phyloP scores from a whole-genome alignment of 1,284 basidiomycete species.

The Rhodotorula sp. region DNA sequence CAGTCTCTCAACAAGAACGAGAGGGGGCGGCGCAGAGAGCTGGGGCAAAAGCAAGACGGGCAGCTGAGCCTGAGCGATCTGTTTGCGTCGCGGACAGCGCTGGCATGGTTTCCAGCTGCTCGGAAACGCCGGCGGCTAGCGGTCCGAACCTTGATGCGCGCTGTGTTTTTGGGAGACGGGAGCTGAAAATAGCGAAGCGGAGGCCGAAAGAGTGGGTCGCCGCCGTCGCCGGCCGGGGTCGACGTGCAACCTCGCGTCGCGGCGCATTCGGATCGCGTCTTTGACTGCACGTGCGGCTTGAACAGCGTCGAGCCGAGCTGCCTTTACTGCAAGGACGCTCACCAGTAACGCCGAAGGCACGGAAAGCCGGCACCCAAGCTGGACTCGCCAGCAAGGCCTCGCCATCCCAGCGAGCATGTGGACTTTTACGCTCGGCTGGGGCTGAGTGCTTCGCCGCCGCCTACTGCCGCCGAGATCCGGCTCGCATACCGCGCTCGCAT shows the following conservation, averaged over 20 bases:
- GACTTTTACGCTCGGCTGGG: constrained; percentile 26
- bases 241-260: neutral
- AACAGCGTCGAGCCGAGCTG: neutral
- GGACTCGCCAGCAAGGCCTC: neutral
- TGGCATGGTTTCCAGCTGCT: no score
- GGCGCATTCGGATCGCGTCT: neutral
- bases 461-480: constrained; percentile 12
- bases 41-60: no score
- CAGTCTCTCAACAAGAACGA: no score
- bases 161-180: neutral
- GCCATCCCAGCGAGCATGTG: constrained; percentile 12
- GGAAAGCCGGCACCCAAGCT: no score
- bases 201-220: neutral
- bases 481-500: constrained; percentile 17
- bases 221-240: neutral
- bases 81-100: no score
- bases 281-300: no score
- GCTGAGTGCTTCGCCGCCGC: neutral
- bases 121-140: no score
- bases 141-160: no score
- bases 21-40: no score
- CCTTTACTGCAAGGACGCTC: neutral
- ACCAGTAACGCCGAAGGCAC: neutral
- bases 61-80: no score
- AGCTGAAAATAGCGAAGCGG: neutral